Conservation (phyloP, 805 yeast species). For the Schwanniomyces sp. region DNA sequence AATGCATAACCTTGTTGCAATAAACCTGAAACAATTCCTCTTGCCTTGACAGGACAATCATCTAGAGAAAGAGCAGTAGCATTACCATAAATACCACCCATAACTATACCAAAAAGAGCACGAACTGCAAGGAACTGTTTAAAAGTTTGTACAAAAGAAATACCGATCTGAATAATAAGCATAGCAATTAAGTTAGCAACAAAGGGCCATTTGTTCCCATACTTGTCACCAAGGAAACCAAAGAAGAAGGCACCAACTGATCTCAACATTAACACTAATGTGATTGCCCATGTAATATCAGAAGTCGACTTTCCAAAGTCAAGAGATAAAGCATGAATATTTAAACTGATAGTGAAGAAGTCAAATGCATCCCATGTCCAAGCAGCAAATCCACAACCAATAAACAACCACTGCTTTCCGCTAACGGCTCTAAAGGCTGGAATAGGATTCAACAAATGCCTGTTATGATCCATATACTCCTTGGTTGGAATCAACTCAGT, state of each 20-base stretch:
- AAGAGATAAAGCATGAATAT: constrained; percentile 51
- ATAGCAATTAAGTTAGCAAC: constrained; percentile 52
- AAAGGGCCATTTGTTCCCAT: constrained; percentile 70
- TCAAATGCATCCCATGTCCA: constrained; percentile 79
- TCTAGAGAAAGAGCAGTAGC: constrained; percentile 67
- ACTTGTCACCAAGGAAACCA: constrained; percentile 60
- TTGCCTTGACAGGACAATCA: constrained; percentile 57
- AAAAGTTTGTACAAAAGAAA: constrained; percentile 64
- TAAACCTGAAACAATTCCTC: constrained; percentile 63
- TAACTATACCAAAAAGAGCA: constrained; percentile 64
- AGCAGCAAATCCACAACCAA: constrained; percentile 57
- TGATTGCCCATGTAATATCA: constrained; percentile 70
- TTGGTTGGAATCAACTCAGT: constrained; percentile 50
- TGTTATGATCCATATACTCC: constrained; percentile 37
- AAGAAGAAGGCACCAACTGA: constrained; percentile 69
- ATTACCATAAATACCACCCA: constrained; percentile 73
- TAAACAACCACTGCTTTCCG: constrained; percentile 53
- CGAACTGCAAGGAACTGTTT: constrained; percentile 59
- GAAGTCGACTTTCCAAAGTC: constrained; percentile 44
- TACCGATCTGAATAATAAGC: constrained; percentile 58
- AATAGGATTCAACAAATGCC: constrained; percentile 40
- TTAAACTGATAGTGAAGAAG: constrained; percentile 62
- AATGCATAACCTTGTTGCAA: constrained; percentile 60
- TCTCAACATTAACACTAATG: constrained; percentile 69
- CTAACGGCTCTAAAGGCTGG: constrained; percentile 37